Evolutionary conservation across 2,329 filamentous ascomycete genomes (phyloP).

Genomic region (Pseudocercospora cruenta): DNA sequence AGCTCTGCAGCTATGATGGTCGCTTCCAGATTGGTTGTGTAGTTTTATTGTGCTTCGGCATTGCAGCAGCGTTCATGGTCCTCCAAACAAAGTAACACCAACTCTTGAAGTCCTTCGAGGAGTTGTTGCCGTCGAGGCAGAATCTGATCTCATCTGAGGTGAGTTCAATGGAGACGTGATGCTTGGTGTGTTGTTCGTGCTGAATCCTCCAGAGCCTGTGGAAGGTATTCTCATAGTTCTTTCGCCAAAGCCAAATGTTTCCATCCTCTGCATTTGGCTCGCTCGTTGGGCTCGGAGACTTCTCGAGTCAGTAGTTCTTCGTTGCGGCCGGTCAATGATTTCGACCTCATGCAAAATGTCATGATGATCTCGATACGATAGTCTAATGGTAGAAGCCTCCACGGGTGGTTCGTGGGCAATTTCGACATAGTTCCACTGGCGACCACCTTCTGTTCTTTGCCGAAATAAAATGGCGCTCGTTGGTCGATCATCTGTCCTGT

Average conservation of each 20-base stretch:
- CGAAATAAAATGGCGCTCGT: neutral
- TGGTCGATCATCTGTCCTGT: neutral
- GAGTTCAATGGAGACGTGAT: neutral
- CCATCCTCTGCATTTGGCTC: neutral
- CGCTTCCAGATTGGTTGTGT: too few relatives aligned
- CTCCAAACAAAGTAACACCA: neutral
- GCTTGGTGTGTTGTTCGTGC: neutral
- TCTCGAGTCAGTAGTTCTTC: neutral
- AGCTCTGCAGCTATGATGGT: too few relatives aligned
- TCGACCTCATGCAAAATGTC: constrained; percentile 5
- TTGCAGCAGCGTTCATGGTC: neutral
- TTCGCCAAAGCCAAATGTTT: neutral
- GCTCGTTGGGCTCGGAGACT: neutral
- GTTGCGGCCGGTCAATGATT: constrained; percentile 8
- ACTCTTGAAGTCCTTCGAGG: neutral
- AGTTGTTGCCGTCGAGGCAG: neutral
- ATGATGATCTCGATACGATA: neutral
- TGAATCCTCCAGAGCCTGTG: neutral
- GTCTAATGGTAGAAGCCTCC: neutral
- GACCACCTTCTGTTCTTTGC: neutral
- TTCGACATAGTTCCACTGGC: neutral
- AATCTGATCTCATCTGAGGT: neutral
- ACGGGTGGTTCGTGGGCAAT: neutral
- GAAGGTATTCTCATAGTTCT: neutral
- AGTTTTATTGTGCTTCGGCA: too few relatives aligned